A percentile compares a stretch with the other conserved stretches of the same genome.
Conservation (phyloP, 148 eudicot species). For the Fagopyrum homotropicum region DNA sequence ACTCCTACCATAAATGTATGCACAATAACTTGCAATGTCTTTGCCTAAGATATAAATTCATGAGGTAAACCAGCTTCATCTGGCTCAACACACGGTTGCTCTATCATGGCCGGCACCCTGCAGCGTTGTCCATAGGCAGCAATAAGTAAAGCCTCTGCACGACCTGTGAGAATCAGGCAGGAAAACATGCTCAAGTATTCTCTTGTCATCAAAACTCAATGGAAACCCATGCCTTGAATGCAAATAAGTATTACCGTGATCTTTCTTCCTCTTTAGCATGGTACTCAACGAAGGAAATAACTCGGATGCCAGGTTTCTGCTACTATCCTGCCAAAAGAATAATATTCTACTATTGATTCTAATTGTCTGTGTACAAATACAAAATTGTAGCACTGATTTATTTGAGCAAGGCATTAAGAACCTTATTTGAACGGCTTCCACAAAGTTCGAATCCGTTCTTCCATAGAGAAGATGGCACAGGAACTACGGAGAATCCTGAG, state of each 20-base stretch:
- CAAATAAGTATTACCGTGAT: slow-evolving; percentile 56
- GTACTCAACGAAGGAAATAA: slow-evolving; percentile 65
- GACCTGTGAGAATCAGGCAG: slow-evolving; percentile 40
- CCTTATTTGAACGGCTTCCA: slow-evolving; percentile 66
- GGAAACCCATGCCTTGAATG: background rate
- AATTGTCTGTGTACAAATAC: background rate
- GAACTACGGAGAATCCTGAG: slow-evolving; percentile 88
- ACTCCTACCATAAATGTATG: background rate
- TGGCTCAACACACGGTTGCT: background rate
- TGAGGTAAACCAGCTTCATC: slow-evolving; percentile 18
- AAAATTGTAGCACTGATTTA: background rate
- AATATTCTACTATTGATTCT: background rate
- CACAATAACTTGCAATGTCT: background rate
- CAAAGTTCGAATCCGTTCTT: slow-evolving; percentile 67
- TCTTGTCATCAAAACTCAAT: background rate
- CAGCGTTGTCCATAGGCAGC: slow-evolving; percentile 81
- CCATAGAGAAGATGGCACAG: slow-evolving; percentile 70
- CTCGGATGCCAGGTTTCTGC: slow-evolving; percentile 72
- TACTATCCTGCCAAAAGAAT: slow-evolving; percentile 58
- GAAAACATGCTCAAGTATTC: background rate
- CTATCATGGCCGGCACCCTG: slow-evolving; percentile 2
- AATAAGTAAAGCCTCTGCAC: slow-evolving; percentile 80
- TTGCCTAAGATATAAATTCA: background rate
- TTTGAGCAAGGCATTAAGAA: slow-evolving; percentile 12
- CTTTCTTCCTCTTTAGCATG: slow-evolving; percentile 78